Base-by-base conservation (phyloP, 345 rosid genomes). In the Kandelia obovata region DNA sequence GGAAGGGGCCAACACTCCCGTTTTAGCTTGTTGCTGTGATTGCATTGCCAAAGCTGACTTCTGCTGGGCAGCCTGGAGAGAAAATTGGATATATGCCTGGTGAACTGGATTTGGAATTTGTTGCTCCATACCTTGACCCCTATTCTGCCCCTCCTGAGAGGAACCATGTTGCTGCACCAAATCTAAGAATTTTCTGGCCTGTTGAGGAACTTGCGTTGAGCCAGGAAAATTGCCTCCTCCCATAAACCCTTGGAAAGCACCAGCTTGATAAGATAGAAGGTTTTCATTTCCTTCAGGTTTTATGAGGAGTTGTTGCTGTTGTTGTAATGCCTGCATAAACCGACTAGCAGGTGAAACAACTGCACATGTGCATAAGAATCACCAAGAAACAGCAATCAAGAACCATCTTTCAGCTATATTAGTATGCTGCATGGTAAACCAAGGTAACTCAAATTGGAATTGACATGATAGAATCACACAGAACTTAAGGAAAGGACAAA, bases 71-170 rank as follows among this genome's bases (percentile, higher is more conserved):
- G 85, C 88, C 68, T 86, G 92, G 39, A 82, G 72, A 79, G 92
- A 92, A 80, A 72, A 85, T 75, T 92, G 99, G 31, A 86, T 70
- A 87, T 89, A 89, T 5, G 96, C 98, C 79, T 92, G 98, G 63
- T 89, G 97, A 72, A 81, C 79, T 5, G 96, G 97, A 73, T 81
- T 96, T 61, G 87, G 66, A 65, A 64, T 77, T 77, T 89, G 97
- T 70, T 85, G 90, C 56, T 89, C 96, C 52, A 68, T 69, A 73
- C 81, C 75, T 64, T 82, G 89, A 78, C 69, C 76, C 73, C 91
- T 82, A 66, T 69, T 85, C 74, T 83, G 92, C 64, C 86, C 86
- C 46, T 90, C 99, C 78, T 85, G 98, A 26, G 87, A 56, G 53
- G 88, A 77, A 73, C 83, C 87, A 25, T 88, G 95, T 69, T 86